Conservation (phyloP, 139 green algal species). For the Ostreobium quekettii region DNA sequence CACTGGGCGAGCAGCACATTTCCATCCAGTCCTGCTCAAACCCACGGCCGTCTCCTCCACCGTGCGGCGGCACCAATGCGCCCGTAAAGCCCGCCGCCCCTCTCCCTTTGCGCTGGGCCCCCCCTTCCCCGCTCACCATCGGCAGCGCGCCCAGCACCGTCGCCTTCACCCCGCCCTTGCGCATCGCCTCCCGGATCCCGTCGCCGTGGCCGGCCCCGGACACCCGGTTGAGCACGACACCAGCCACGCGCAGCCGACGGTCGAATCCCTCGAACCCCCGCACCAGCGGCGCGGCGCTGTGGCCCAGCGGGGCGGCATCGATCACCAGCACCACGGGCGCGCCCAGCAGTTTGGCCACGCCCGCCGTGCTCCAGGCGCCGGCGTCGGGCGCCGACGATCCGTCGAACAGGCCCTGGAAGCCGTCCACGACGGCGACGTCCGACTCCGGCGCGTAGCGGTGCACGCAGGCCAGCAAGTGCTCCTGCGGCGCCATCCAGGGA, state of each 20-base stretch:
- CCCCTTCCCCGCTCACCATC: conserved; percentile 24
- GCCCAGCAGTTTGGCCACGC: conserved; percentile 71
- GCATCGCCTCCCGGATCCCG: conserved; percentile 52
- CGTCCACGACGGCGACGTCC: conserved; percentile 76
- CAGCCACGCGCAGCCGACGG: conserved; percentile 44
- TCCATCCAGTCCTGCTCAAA: no score
- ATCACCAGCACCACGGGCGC: conserved; percentile 78
- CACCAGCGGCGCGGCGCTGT: conserved; percentile 54
- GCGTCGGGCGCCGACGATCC: conserved; percentile 33
- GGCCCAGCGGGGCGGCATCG: conserved; percentile 52
- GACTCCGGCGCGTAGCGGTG: conserved; percentile 29
- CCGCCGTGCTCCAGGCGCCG: conserved; percentile 53
- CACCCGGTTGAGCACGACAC: conserved; percentile 68
- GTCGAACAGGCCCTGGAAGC: conserved; percentile 76
- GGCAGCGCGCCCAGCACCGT: conserved; percentile 62
- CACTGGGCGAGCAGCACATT: no score
- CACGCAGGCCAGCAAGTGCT: conserved; percentile 43
- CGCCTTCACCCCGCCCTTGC: conserved; percentile 27
- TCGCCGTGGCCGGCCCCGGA: conserved; percentile 31
- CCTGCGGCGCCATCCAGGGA: conserved; percentile 63
- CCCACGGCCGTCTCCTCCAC: no score
- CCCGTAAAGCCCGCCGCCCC: no score
- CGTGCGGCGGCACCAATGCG: no score
- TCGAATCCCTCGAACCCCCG: conserved; percentile 65
- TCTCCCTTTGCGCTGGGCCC: neutral